These are phyloP conservation scores for Harringtonia aguacate DNA, from an alignment of 2,329 filamentous ascomycete genomes.

Conservation along the genomic window DNA sequence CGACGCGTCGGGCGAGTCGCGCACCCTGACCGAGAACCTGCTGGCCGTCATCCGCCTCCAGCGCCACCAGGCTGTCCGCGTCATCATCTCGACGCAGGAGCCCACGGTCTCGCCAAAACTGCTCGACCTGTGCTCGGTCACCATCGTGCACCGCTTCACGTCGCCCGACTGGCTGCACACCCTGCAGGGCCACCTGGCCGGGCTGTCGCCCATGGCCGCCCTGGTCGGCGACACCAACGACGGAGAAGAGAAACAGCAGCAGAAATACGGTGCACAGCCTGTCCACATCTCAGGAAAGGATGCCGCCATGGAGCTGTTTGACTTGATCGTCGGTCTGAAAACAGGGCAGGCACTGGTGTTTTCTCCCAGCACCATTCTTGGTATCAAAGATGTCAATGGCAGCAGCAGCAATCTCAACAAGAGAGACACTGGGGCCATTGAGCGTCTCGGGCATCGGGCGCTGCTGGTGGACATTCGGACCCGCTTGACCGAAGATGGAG, in stretches of 20 bases:
- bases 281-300: constrained; percentile 13
- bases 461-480: constrained; percentile 29
- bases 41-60: constrained; percentile 57
- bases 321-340: constrained; percentile 28
- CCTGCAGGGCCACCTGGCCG: constrained; percentile 19
- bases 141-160: constrained; percentile 60
- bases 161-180: constrained; percentile 22
- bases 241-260: background rate
- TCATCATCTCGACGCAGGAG: constrained; percentile 69
- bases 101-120: constrained; percentile 59
- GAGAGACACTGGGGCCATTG: constrained; percentile 7
- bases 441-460: constrained; percentile 24
- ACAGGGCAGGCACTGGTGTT: constrained; percentile 37
- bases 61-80: constrained; percentile 54
- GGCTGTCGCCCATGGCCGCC: constrained; percentile 12
- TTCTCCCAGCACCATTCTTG: constrained; percentile 29
- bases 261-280: background rate
- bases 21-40: constrained; percentile 49
- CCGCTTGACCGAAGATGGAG: constrained; percentile 33
- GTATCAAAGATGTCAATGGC: constrained; percentile 11
- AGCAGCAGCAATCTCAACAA: background rate
- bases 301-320: constrained; percentile 24
- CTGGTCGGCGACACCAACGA: background rate
- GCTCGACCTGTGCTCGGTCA: constrained; percentile 61
- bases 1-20: constrained; percentile 36